Conservation (phyloP, 768 basidiomycete species). For the Tulasnella sp. region DNA sequence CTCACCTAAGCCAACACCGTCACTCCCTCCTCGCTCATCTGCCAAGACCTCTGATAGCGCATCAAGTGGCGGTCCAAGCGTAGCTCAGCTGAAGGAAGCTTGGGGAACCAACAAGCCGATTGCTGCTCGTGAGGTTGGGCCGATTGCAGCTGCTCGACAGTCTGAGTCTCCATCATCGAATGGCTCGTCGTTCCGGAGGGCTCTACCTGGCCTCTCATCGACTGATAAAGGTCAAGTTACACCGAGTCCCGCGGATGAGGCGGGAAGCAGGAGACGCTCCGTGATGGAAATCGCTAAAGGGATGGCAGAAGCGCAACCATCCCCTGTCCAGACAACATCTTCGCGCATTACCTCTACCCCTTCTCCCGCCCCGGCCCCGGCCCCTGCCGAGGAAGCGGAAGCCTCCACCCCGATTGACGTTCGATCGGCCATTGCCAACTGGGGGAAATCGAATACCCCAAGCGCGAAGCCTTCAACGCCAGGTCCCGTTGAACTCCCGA, state of each 20-base stretch:
- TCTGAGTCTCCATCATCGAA: background rate
- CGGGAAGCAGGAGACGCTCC: conserved; percentile 22
- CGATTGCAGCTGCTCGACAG: background rate
- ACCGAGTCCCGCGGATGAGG: background rate
- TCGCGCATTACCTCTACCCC: background rate
- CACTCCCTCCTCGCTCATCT: background rate
- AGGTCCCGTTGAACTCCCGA: background rate
- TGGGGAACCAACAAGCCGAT: conserved; percentile 5
- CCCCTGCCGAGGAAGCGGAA: conserved; percentile 6
- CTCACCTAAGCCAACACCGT: background rate
- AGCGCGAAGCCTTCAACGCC: background rate
- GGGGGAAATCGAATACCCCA: conserved; percentile 8
- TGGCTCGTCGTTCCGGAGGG: background rate
- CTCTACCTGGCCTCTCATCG: background rate
- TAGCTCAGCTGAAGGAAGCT: background rate
- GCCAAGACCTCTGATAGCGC: background rate
- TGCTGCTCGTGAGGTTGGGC: background rate
- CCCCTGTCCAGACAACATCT: conserved; percentile 4
- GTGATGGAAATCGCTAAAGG: conserved; percentile 73
- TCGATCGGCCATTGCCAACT: conserved; percentile 13
- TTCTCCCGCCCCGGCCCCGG: too few relatives aligned
- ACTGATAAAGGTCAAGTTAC: background rate
- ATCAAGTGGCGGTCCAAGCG: background rate
- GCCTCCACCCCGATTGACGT: conserved; percentile 15
- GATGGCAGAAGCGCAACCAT: conserved; percentile 30